Evolutionary conservation across 1,284 basidiomycete genomes (phyloP).

Genomic region (Moesziomyces sp.): DNA sequence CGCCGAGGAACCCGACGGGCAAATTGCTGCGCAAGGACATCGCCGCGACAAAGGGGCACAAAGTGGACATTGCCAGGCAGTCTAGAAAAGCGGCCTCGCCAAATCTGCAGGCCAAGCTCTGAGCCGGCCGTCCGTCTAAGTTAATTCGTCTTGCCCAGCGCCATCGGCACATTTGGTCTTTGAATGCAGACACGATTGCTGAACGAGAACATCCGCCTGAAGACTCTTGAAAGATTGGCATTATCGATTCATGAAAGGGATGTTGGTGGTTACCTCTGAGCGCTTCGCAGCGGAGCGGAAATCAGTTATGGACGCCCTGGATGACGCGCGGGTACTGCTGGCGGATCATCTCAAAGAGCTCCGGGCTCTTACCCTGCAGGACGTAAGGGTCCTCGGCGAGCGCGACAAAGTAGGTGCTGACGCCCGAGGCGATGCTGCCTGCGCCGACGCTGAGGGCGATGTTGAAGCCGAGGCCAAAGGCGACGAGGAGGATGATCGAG

Average conservation of each 20-base stretch:
- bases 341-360: constrained; percentile 59
- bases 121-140: background rate
- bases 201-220: too few relatives aligned
- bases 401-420: constrained; percentile 68
- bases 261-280: background rate
- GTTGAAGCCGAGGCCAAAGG: constrained; percentile 66
- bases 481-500: constrained; percentile 53
- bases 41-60: constrained; percentile 13
- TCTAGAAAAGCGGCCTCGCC: constrained; percentile 15
- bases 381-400: constrained; percentile 58
- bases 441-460: constrained; percentile 66
- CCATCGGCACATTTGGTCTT: background rate
- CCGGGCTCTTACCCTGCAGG: constrained; percentile 51
- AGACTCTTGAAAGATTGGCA: background rate
- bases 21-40: constrained; percentile 51
- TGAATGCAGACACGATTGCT: background rate
- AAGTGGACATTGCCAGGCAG: constrained; percentile 29
- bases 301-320: constrained; percentile 37
- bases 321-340: constrained; percentile 68
- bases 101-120: constrained; percentile 28
- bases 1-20: constrained; percentile 40
- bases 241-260: background rate
- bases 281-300: background rate
- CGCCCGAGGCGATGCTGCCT: constrained; percentile 64
- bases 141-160: background rate